phyloP scores from a whole-genome alignment of 2,329 filamentous ascomycete genomes.

The Penicillium concentricum region DNA sequence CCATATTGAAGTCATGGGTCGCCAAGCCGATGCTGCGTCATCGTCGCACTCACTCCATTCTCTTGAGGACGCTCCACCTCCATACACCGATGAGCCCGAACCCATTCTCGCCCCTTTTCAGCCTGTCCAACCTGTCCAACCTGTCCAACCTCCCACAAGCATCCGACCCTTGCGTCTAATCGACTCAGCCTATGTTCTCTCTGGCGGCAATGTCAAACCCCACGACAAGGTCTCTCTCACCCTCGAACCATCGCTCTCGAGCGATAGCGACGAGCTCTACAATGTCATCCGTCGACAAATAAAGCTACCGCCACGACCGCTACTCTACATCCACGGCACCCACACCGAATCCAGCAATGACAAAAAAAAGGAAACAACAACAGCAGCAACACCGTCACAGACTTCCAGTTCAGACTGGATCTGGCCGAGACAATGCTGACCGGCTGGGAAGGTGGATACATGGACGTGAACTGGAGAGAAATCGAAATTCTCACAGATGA shows the following conservation, averaged over 20 bases:
- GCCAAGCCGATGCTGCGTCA: conserved; percentile 12
- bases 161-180: conserved; percentile 14
- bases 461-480: conserved; percentile 7
- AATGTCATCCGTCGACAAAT: conserved; percentile 17
- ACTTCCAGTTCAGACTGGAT: conserved; percentile 23
- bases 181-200: conserved; percentile 20
- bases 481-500: conserved; percentile 13
- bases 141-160: not conserved
- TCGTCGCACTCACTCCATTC: conserved; percentile 22
- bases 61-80: conserved; percentile 18
- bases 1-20: conserved; percentile 13
- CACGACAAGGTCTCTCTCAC: conserved; percentile 12
- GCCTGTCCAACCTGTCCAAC: not conserved
- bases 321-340: conserved; percentile 16
- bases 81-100: conserved; percentile 22
- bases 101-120: not conserved
- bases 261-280: conserved; percentile 15
- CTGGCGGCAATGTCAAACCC: conserved; percentile 9
- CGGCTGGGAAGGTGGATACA: conserved; percentile 18
- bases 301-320: conserved; percentile 20
- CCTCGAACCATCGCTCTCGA: conserved; percentile 15
- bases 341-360: conserved; percentile 16
- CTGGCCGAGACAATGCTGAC: conserved; percentile 25
- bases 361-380: conserved; percentile 13
- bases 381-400: conserved; percentile 9